phyloP scores from a whole-genome alignment of 1,139 yeast genomes.

The Eremothecium gossypii region DNA sequence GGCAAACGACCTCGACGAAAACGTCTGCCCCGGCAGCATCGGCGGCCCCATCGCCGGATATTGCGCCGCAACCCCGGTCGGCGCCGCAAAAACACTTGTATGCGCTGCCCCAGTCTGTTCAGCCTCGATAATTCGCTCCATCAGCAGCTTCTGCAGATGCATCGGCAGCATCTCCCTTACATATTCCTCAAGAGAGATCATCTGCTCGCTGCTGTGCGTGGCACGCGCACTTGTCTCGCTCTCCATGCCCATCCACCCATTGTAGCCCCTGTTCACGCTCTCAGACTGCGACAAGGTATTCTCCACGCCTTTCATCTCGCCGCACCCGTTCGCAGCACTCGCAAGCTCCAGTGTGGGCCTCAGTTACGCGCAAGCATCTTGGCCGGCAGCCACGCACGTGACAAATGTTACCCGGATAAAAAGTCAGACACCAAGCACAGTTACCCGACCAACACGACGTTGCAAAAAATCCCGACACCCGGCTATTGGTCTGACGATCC shows the following conservation, averaged over 20 bases:
- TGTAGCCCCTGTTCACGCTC: no score
- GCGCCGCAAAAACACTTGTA: background rate
- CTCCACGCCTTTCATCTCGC: no score
- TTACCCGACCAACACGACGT: no score
- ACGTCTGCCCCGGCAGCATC: conserved; percentile 10
- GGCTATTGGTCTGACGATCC: no score
- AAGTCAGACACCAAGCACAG: no score
- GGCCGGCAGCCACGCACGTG: no score
- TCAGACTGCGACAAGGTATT: no score
- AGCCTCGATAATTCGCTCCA: conserved; percentile 5
- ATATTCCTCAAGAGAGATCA: conserved; percentile 31
- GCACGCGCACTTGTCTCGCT: background rate
- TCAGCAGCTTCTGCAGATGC: conserved; percentile 29
- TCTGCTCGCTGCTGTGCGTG: conserved; percentile 12
- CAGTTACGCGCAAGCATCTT: no score
- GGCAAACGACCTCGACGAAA: conserved; percentile 52
- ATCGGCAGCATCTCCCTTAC: conserved; percentile 28
- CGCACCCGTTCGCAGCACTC: no score
- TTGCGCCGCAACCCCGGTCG: background rate
- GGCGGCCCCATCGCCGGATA: background rate
- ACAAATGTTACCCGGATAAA: no score
- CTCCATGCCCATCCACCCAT: background rate
- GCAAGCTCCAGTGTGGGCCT: no score
- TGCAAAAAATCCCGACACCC: no score
- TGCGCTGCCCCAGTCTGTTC: background rate